Conservation (phyloP, 1,284 basidiomycete species). For the Tylopilus orsonianus region DNA sequence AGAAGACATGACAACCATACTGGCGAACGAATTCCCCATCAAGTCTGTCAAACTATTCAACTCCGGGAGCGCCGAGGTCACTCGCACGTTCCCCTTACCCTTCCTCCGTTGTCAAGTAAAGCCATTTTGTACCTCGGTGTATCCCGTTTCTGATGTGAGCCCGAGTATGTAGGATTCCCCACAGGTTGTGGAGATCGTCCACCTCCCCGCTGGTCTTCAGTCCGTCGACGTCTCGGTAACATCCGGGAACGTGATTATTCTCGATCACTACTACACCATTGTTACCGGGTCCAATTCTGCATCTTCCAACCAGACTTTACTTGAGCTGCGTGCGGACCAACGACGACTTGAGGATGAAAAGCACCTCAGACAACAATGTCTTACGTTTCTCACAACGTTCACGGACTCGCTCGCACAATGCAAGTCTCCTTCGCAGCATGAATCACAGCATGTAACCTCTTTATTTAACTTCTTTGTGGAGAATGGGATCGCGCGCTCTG, state of each 20-base stretch:
- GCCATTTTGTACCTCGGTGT: too few relatives aligned
- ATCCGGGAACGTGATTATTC: conserved; percentile 13
- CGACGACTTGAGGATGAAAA: conserved; percentile 22
- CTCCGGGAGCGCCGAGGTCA: conserved; percentile 18
- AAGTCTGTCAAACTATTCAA: conserved; percentile 26
- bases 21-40: conserved; percentile 19
- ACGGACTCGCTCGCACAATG: conserved; percentile 30
- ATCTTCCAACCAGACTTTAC: neutral
- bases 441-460: conserved; percentile 17
- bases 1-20: conserved; percentile 12
- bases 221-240: conserved; percentile 17
- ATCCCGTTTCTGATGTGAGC: neutral
- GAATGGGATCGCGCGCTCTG: conserved; percentile 17
- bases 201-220: conserved; percentile 12
- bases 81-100: conserved; percentile 22
- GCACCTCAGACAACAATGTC: conserved; percentile 21
- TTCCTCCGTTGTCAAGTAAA: conserved; percentile 13
- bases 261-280: conserved; percentile 20
- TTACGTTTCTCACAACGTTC: conserved; percentile 27
- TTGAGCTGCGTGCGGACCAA: conserved; percentile 13
- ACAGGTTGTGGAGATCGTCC: conserved; percentile 19
- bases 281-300: too few relatives aligned
- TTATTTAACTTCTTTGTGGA: conserved; percentile 28
- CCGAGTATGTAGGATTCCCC: conserved; percentile 13
- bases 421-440: conserved; percentile 4